Evolutionary conservation across 192 early-diverging fungal genomes (phyloP), one percentile per base, ranked within the genome.

Genomic region (Backusella psychrophila): DNA sequence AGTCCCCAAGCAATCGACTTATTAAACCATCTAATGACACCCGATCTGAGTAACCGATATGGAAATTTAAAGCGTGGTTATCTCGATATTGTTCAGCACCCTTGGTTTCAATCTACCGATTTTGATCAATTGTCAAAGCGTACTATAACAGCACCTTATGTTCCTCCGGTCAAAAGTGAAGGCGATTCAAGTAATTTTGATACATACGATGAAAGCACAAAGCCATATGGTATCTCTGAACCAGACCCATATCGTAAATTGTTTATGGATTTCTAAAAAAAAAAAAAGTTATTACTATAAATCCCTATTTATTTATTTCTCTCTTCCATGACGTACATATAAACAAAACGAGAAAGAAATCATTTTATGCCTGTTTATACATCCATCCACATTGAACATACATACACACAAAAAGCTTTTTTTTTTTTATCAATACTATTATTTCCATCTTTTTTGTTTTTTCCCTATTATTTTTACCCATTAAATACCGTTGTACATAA

Each of bases 31-130:
- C 81, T 96, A 59, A 82, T 96, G 70, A 94, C 91, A 12, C 86
- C 93, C 1, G 95, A 96, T 81, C 84, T 90, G 17, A 88, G 90
- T 33, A 91, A 90, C 78, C 90, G 95, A 26, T 89, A 95, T 69
- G 95, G 95, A 26, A 72, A 72, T 44, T 44, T 72, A 19, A 72
- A 72, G 44, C 39, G 44, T 31, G 42, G 70, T n/a, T 94, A 95
- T 73, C 82, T 94, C 56, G 95, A 96, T 78, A 89, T 96, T 77
- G 93, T 93, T 73, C 77, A 85, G 19, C 95, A 96, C 77, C 82
- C 88, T 77, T 96, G 94, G 94, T 96, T 96, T 34, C 68, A 71
- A 0, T 67, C 71, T 21, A 49, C 81, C 11, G 81, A 90, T 80
- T 77, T 90, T 89, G 77, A 83, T 29, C 75, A 86, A 46, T 74